A percentile compares a stretch with the other conserved stretches of the same genome.
Conservation (phyloP, 2,329 filamentous ascomycete genomes). For the Beauveria asiatica region DNA sequence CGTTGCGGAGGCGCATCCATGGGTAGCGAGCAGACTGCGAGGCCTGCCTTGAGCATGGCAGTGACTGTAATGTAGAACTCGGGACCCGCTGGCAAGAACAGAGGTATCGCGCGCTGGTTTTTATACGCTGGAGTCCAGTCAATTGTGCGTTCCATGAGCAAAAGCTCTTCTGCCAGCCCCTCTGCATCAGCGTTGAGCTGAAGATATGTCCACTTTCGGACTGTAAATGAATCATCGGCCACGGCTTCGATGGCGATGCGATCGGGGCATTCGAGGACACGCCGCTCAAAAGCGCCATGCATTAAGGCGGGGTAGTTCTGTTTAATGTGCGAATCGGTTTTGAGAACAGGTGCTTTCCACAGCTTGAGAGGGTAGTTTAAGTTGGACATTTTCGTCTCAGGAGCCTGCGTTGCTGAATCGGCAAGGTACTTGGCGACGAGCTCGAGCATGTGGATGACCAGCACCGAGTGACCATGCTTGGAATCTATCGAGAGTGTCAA, state of each 20-base stretch:
- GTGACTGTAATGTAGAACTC: conserved; percentile 12
- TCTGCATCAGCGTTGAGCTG: conserved; percentile 9
- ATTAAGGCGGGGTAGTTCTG: conserved; percentile 3
- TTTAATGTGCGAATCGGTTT: conserved; percentile 3
- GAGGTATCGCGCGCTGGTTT: conserved; percentile 9
- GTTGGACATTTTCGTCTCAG: conserved; percentile 4
- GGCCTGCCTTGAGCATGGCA: conserved; percentile 13
- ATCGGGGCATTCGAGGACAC: conserved; percentile 4
- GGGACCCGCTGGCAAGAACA: conserved; percentile 10
- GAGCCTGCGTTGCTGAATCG: not conserved
- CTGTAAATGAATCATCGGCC: conserved; percentile 7
- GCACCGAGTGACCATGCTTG: conserved; percentile 1
- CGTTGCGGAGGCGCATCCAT: conserved; percentile 9
- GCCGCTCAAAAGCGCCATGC: conserved; percentile 8
- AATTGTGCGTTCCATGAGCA: conserved; percentile 6
- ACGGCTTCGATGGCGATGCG: conserved; percentile 9
- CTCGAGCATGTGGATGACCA: not conserved
- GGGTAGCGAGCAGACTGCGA: conserved; percentile 6
- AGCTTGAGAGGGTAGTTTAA: conserved; percentile 4
- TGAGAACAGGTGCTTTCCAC: conserved; percentile 7
- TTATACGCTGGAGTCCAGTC: conserved; percentile 6
- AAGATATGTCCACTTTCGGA: conserved; percentile 6
- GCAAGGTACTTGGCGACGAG: conserved; percentile 9
- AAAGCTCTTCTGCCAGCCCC: conserved; percentile 5
- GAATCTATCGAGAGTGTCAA: not conserved